phyloP scores from a whole-genome alignment of 257 asterid species.

The Orobanche coerulescens region DNA sequence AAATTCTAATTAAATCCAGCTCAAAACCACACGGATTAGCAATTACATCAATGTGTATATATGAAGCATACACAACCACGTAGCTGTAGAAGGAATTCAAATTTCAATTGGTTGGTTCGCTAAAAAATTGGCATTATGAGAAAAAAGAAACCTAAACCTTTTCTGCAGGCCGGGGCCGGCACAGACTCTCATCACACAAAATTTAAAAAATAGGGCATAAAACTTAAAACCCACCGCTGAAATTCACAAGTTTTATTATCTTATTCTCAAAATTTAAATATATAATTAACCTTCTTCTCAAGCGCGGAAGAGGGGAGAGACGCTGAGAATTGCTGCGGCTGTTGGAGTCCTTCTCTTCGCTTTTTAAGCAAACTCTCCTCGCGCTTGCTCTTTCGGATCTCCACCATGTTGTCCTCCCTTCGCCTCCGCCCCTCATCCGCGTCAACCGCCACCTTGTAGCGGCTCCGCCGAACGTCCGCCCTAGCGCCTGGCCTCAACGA shows the following conservation, averaged over 20 bases:
- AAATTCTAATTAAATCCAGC: not conserved
- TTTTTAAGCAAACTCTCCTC: conserved; percentile 82
- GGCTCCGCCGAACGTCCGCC: conserved; percentile 80
- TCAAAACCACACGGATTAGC: not conserved
- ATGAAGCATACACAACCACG: not conserved
- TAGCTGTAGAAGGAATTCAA: not conserved
- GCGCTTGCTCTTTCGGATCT: conserved; percentile 89
- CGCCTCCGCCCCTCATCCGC: conserved; percentile 93
- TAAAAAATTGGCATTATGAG: not conserved
- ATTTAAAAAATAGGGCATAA: not conserved
- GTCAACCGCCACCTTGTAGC: conserved; percentile 93
- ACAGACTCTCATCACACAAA: not conserved
- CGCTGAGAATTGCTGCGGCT: conserved; percentile 45
- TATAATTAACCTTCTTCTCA: conserved; percentile 50
- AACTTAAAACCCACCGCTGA: too few relatives aligned
- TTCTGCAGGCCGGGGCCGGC: not conserved
- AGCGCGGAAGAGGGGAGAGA: conserved; percentile 41
- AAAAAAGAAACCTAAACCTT: not conserved
- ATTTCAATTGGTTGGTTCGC: too few relatives aligned
- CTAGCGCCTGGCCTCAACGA: conserved; percentile 81
- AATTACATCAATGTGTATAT: not conserved
- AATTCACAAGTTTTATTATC: not conserved
- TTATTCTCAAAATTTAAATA: not conserved
- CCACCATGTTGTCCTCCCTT: conserved; percentile 94
- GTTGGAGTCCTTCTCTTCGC: conserved; percentile 82